Conservation (phyloP, 1,139 yeast genomes). For the Suhomyces terraborum region DNA sequence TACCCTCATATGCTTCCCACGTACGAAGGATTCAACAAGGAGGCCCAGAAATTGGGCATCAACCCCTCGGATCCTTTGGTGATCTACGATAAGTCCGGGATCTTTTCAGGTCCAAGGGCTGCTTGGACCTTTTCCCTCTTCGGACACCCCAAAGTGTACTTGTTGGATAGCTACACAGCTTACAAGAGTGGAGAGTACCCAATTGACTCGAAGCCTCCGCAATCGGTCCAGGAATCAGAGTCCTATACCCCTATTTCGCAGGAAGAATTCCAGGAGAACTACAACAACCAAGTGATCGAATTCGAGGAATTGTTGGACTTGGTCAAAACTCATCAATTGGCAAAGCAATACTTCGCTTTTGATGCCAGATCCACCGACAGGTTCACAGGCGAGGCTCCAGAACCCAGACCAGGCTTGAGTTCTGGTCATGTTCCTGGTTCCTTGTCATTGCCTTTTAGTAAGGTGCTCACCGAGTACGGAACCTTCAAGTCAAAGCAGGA, state of each 20-base stretch:
- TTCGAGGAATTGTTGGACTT: constrained; percentile 64
- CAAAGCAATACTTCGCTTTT: constrained; percentile 53
- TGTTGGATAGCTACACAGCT: constrained; percentile 67
- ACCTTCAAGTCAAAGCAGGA: constrained; percentile 52
- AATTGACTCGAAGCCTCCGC: constrained; percentile 26
- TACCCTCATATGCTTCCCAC: constrained; percentile 93
- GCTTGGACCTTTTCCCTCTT: constrained; percentile 85
- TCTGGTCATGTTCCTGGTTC: constrained; percentile 91
- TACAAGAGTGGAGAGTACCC: constrained; percentile 42
- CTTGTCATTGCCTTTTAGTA: constrained; percentile 71
- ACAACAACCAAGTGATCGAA: constrained; percentile 55
- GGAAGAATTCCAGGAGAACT: constrained; percentile 28
- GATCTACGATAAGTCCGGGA: constrained; percentile 83
- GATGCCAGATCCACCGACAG: constrained; percentile 85
- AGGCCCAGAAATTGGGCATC: constrained; percentile 53
- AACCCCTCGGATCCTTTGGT: constrained; percentile 58
- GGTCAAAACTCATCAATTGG: constrained; percentile 51
- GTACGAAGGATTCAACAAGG: constrained; percentile 51
- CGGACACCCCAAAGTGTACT: constrained; percentile 67
- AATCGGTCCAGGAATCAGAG: constrained; percentile 10
- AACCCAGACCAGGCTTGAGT: constrained; percentile 83
- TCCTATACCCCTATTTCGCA: constrained; percentile 27
- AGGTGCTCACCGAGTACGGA: constrained; percentile 51
- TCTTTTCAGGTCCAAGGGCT: constrained; percentile 86
- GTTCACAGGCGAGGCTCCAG: constrained; percentile 77